phyloP scores from a whole-genome alignment of 768 basidiomycete genomes.

The Lentinula sp. region DNA sequence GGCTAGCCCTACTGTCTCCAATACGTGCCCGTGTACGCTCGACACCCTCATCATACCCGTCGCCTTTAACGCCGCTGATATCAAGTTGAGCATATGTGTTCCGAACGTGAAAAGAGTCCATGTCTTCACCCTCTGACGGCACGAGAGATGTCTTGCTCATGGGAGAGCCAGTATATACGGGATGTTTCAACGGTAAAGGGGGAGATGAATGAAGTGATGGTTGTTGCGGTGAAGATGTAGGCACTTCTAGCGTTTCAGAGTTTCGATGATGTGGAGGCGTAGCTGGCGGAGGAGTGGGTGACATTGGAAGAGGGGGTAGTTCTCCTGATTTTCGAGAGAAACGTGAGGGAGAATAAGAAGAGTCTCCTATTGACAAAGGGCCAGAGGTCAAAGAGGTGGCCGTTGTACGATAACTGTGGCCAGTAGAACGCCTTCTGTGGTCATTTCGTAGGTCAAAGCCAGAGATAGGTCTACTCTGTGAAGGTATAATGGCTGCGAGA shows the following conservation, averaged over 20 bases:
- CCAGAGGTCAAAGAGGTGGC: constrained; percentile 1
- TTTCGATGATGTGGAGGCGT: constrained; percentile 11
- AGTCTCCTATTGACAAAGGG: not conserved
- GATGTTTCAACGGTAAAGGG: constrained; percentile 31
- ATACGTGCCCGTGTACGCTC: constrained; percentile 84
- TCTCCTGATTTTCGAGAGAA: constrained; percentile 18
- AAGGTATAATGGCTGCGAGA: not conserved
- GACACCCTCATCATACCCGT: constrained; percentile 90
- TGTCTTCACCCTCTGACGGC: constrained; percentile 74
- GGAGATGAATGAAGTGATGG: constrained; percentile 13
- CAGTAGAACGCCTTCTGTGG: constrained; percentile 5
- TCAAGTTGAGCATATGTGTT: constrained; percentile 91
- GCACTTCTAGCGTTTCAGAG: constrained; percentile 14
- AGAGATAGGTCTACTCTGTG: not conserved
- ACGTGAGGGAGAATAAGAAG: constrained; percentile 6
- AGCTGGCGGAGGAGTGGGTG: constrained; percentile 16
- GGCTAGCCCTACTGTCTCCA: constrained; percentile 48
- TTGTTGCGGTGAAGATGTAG: constrained; percentile 10
- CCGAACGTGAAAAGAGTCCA: constrained; percentile 78
- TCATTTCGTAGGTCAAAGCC: constrained; percentile 2
- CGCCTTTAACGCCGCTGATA: constrained; percentile 83
- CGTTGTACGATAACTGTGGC: not conserved
- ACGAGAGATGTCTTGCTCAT: constrained; percentile 56
- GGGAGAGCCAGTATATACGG: constrained; percentile 21
- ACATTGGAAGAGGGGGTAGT: constrained; percentile 10